Conservation (phyloP, 495 filamentous ascomycete genomes). For the Podospora anserina region DNA sequence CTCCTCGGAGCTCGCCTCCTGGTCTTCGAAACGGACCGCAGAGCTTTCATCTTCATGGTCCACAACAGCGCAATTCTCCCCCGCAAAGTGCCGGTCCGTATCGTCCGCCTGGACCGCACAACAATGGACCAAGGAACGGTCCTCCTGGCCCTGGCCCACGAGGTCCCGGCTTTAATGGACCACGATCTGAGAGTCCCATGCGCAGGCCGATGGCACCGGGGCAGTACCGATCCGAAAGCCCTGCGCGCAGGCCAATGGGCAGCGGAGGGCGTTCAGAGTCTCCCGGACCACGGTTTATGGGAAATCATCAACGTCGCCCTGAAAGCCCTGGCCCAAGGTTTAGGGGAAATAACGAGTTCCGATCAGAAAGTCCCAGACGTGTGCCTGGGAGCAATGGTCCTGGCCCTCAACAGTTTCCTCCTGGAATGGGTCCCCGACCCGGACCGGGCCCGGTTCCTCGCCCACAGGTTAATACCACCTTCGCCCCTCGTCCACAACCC, state of each 20-base stretch:
- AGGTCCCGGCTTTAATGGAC: slow-evolving; percentile 4
- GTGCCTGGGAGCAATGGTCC: not conserved
- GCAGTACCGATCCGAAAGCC: slow-evolving; percentile 6
- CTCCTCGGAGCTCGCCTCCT: not conserved
- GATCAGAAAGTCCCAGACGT: not conserved
- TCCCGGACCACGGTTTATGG: slow-evolving; percentile 4
- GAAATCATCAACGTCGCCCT: not conserved
- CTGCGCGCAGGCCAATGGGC: not conserved
- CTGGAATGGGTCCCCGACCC: not conserved
- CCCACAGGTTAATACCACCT: not conserved
- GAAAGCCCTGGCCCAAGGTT: slow-evolving; percentile 12
- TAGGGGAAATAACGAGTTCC: not conserved
- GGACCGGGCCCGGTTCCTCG: not conserved
- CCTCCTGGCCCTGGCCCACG: slow-evolving; percentile 10
- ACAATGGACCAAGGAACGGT: not conserved
- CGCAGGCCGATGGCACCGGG: not conserved
- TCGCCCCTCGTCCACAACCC: not conserved
- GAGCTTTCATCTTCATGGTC: slow-evolving; percentile 4
- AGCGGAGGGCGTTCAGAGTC: not conserved
- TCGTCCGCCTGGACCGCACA: slow-evolving; percentile 4
- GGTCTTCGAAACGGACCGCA: not conserved
- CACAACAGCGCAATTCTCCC: not conserved
- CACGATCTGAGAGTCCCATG: slow-evolving; percentile 13
- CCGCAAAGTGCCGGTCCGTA: slow-evolving; percentile 13
- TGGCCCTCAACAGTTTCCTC: not conserved